Evolutionary conservation across 129 eudicot species (phyloP), one percentile per base, ranked within the genome.

Genomic region (Artemisia tridentata): DNA sequence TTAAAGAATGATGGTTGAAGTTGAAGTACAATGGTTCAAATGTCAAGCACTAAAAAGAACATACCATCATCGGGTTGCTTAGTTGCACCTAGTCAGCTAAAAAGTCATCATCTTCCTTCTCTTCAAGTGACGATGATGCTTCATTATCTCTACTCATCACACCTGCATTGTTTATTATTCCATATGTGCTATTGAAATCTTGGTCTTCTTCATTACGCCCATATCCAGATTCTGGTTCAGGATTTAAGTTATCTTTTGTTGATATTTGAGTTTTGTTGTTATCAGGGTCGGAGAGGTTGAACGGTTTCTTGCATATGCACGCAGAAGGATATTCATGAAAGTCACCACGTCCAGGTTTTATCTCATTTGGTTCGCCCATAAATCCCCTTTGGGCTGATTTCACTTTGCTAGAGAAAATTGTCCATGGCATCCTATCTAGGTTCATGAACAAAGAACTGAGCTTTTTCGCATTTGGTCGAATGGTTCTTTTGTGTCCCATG

Each of bases 301-400:
- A 68, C 16, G 89, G 90, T 69, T 75, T 89, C 66, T 80, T 75
- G 80, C 99, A 93, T 34, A 93, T 87, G 78, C 99, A 93, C 14
- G 97, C 71, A 31, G 90, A 79, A 55, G 99, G 99, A 67, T 80
- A 87, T 80, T 89, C 97, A 19, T 85, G 91, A 64, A 93, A 93
- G 21, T 93, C 99, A 0, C 81, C 86, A 74, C 86, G 83, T 19
- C 98, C 95, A 2, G 88, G 90, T 78, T 75, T 92, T 77, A 89
- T 82, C 74, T 93, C 99, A 68, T 89, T 89, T 2, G 99, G 99
- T 74, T 93, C 99, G 15, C 97, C 99, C 92, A 93, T 87, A 80
- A 89, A 93, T 20, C 96, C 99, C 78, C 92, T 86, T 76, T 93
- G 97, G 75, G 90, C 83, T 27, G 96, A 90, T 80, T 87, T 89